Base-by-base conservation (phyloP, 331 rosid genomes). In the Malus hybrid region DNA sequence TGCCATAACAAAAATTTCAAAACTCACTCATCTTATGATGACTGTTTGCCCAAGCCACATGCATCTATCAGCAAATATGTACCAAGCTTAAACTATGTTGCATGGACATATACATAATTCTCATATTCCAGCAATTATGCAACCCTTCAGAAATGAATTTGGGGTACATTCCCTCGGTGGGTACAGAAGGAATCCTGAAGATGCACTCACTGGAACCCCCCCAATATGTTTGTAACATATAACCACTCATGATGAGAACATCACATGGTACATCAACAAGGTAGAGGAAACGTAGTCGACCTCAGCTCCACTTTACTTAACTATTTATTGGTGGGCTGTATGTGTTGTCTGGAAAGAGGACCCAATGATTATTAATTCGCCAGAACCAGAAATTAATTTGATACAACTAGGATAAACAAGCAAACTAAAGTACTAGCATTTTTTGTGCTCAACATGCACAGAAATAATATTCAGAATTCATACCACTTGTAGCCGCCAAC, bases 401-500 rank as follows among this genome's bases (percentile, higher is more conserved):
- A 39, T 39, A 39, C 46, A 39, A 39, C 46, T 39, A 10, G 46
- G 46, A 39, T 39, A 62, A 70, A 28, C 52, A 9, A 72, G 71
- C 18, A 50, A 28, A 79, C 14, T 73, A 39, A 16, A 72, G 66
- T 64, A 12, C 19, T 8, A 68, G 18, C 79, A 65, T 30, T 32
- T 52, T 53, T 3, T 29, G 39, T 53, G 15, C 63, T 29, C 39
- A 29, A 18, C 14, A 29, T 29, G 44, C 29, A 50, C 32, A 30
- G 55, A 39, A 15, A 63, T 44, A 42, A 6, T 22, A 61, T 71
- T 50, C 65, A 48, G 78, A 69, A 67, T 58, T 78, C 7, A 91
- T 92, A 96, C 99, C 99, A 96, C 82, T 96, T 96, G 90, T 90
- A 86, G 85, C 94, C 91, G 75, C 98, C 99, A 87, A 93, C 98